Conservation (phyloP, 495 filamentous ascomycete species). For the Penicillium paradoxum region DNA sequence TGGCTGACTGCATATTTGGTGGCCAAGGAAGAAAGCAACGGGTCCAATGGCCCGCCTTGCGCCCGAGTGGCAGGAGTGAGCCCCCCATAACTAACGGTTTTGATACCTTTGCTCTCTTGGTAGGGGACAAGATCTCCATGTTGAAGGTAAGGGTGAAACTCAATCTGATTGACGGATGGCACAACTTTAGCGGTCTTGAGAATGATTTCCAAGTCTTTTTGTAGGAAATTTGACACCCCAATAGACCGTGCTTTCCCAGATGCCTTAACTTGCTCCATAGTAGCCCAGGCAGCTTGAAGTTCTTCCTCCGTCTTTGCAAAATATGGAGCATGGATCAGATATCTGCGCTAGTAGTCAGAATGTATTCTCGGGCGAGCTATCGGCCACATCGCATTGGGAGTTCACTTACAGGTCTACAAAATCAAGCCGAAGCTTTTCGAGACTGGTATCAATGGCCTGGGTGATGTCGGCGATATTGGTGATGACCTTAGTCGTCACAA, state of each 20-base stretch:
- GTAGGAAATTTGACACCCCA: constrained; percentile 78
- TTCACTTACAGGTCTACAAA: constrained; percentile 69
- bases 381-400: background rate
- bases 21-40: constrained; percentile 53
- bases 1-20: constrained; percentile 73
- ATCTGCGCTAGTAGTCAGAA: constrained; percentile 37
- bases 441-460: constrained; percentile 60
- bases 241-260: constrained; percentile 69
- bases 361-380: background rate
- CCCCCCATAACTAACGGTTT: constrained; percentile 63
- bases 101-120: constrained; percentile 63
- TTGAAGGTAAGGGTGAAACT: constrained; percentile 85
- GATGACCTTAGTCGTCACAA: constrained; percentile 70
- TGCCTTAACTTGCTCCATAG: constrained; percentile 68
- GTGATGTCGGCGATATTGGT: constrained; percentile 56
- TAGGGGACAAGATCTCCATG: constrained; percentile 60
- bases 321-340: constrained; percentile 76
- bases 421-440: constrained; percentile 68
- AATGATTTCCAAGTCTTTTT: constrained; percentile 61
- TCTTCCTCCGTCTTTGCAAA: constrained; percentile 56
- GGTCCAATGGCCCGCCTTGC: constrained; percentile 63
- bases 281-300: constrained; percentile 67
- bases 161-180: constrained; percentile 81
- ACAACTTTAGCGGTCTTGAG: constrained; percentile 57
- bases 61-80: constrained; percentile 63